Evolutionary conservation across 345 rosid species (phyloP).

Genomic region (Alliaria petiolata): DNA sequence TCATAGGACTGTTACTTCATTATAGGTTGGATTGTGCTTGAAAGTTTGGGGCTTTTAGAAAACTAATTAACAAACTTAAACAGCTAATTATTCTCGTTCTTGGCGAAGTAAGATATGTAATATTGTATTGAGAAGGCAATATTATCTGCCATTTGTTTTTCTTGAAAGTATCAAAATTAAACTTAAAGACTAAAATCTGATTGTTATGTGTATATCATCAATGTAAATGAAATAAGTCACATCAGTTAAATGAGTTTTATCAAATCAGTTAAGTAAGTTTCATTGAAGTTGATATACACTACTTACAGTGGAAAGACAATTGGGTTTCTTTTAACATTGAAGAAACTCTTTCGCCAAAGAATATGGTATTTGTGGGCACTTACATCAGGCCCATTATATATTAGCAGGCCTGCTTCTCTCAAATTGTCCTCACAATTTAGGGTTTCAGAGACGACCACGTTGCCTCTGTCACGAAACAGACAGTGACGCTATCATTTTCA

Average conservation of each 20-base stretch:
- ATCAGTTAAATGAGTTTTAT: too few species aligned
- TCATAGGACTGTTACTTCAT: background rate
- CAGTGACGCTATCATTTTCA: conserved; percentile 13
- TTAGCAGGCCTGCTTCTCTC: background rate
- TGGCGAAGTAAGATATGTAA: background rate
- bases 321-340: too few species aligned
- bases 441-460: conserved; percentile 30
- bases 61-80: background rate
- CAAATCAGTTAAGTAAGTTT: too few species aligned
- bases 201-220: too few species aligned
- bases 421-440: background rate
- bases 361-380: too few species aligned
- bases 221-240: too few species aligned
- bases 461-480: conserved; percentile 10
- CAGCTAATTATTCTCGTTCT: background rate
- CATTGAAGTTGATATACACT: too few species aligned
- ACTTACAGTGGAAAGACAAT: too few species aligned
- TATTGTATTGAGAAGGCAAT: background rate
- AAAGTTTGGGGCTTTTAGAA: background rate
- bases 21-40: background rate
- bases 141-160: background rate
- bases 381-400: conserved; percentile 16
- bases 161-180: background rate
- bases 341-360: background rate
- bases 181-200: background rate